These are phyloP conservation scores for Xylariaceae sp. DNA, from an alignment of 2,329 filamentous ascomycete species.

Conservation along the genomic window DNA sequence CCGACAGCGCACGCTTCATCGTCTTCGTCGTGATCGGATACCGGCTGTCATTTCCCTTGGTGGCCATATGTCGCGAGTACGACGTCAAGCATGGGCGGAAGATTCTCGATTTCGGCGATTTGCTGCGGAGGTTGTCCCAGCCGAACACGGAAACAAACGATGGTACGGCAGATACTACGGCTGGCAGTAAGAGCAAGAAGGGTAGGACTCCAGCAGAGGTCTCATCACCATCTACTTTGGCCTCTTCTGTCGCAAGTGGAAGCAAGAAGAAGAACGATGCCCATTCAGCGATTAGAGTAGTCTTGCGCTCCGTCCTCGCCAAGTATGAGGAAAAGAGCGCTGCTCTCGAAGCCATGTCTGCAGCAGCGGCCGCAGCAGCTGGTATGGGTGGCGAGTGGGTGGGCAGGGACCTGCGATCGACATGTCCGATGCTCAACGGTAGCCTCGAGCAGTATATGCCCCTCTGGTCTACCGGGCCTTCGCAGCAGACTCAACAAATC, in stretches of 20 bases:
- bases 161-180: too few relatives aligned
- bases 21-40: slow-evolving; percentile 38
- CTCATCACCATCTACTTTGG: too few relatives aligned
- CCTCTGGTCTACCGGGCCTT: slow-evolving; percentile 44
- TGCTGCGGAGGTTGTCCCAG: slow-evolving; percentile 5
- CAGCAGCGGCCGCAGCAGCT: slow-evolving; percentile 5
- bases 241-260: background rate
- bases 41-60: slow-evolving; percentile 42
- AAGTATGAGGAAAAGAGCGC: slow-evolving; percentile 42
- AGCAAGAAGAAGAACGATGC: slow-evolving; percentile 35
- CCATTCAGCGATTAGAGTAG: slow-evolving; percentile 40
- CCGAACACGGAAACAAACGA: too few relatives aligned
- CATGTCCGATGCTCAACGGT: slow-evolving; percentile 49
- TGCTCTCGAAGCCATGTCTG: slow-evolving; percentile 24
- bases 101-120: slow-evolving; percentile 34
- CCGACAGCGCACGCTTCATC: slow-evolving; percentile 42
- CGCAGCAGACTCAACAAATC: too few relatives aligned
- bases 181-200: slow-evolving; percentile 11
- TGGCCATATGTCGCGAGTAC: slow-evolving; percentile 35
- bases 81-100: slow-evolving; percentile 32
- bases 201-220: too few relatives aligned
- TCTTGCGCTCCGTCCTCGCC: slow-evolving; percentile 40
- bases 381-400: slow-evolving; percentile 9
- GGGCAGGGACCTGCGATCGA: slow-evolving; percentile 14
- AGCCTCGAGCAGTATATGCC: slow-evolving; percentile 42